These are phyloP conservation scores for Thozetella sp. DNA, from an alignment of 495 filamentous ascomycete species.

Conservation along the genomic window DNA sequence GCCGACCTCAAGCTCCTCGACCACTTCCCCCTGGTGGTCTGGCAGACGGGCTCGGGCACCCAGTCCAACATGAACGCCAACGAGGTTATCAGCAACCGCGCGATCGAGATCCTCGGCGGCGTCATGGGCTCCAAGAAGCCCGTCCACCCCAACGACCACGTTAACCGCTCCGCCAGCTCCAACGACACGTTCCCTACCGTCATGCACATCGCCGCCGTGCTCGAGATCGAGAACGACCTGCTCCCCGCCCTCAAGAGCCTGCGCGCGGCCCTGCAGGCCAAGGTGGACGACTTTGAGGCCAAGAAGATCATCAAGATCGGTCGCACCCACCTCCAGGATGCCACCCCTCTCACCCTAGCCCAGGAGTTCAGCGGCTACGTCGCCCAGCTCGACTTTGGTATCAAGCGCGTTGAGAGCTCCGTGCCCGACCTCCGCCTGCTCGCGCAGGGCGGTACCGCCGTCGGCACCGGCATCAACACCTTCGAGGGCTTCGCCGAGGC, in stretches of 20 bases:
- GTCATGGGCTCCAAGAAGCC: slow-evolving; percentile 95
- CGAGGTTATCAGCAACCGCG: slow-evolving; percentile 99
- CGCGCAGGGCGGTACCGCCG: slow-evolving; percentile 95
- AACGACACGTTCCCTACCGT: slow-evolving; percentile 99
- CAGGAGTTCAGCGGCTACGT: slow-evolving; percentile 99
- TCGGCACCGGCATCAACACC: slow-evolving; percentile 97
- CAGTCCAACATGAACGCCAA: slow-evolving; percentile 99
- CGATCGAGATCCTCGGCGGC: slow-evolving; percentile 96
- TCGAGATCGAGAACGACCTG: slow-evolving; percentile 86
- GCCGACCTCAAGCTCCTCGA: slow-evolving; percentile 91
- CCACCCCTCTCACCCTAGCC: slow-evolving; percentile 91
- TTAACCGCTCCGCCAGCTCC: slow-evolving; percentile 98
- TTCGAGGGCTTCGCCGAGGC: slow-evolving; percentile 94
- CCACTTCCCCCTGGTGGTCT: slow-evolving; percentile 98
- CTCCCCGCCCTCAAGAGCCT: slow-evolving; percentile 82
- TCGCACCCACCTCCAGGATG: slow-evolving; percentile 96
- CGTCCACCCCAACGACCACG: slow-evolving; percentile 98
- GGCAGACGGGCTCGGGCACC: slow-evolving; percentile 98
- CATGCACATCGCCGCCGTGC: slow-evolving; percentile 97
- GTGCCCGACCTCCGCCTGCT: slow-evolving; percentile 85
- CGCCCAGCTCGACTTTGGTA: slow-evolving; percentile 86
- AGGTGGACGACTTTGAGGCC: slow-evolving; percentile 85
- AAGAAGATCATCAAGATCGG: slow-evolving; percentile 97
- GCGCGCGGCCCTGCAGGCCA: slow-evolving; percentile 79
- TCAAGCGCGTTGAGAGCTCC: slow-evolving; percentile 81